phyloP scores from a whole-genome alignment of 2,329 filamentous ascomycete genomes.

The Thermothelomyces thermophilus region DNA sequence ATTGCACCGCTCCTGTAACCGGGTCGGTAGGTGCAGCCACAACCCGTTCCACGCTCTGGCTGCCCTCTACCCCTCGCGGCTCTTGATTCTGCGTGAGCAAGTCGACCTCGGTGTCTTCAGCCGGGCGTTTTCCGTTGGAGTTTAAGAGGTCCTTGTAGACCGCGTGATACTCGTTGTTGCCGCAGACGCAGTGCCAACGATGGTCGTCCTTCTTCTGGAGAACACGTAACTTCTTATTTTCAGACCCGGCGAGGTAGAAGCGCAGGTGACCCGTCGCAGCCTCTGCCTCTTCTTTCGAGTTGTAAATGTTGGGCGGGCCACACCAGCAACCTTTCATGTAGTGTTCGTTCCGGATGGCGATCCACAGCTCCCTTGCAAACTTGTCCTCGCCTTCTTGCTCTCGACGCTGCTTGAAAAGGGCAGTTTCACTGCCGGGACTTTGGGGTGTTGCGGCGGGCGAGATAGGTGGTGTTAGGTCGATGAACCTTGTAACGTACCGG shows the following conservation, averaged over 20 bases:
- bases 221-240: constrained; percentile 18
- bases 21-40: constrained; percentile 6
- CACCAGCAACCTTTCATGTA: constrained; percentile 23
- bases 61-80: neutral
- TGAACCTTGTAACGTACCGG: constrained; percentile 5
- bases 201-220: constrained; percentile 22
- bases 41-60: constrained; percentile 7
- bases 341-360: constrained; percentile 22
- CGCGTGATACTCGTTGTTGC: constrained; percentile 6
- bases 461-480: constrained; percentile 4
- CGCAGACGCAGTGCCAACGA: constrained; percentile 23
- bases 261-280: constrained; percentile 21
- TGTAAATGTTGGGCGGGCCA: constrained; percentile 20
- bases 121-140: constrained; percentile 22
- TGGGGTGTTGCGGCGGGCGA: neutral
- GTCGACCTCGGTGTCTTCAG: constrained; percentile 21
- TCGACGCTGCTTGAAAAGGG: constrained; percentile 12
- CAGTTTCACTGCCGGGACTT: constrained; percentile 15
- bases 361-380: constrained; percentile 23
- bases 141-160: constrained; percentile 13
- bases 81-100: constrained; percentile 16
- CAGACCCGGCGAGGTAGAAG: constrained; percentile 19
- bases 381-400: constrained; percentile 17
- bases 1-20: neutral
- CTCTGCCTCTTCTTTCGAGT: constrained; percentile 23